Conservation (phyloP, 306 rosid genomes). For the Abrus pulchellus region DNA sequence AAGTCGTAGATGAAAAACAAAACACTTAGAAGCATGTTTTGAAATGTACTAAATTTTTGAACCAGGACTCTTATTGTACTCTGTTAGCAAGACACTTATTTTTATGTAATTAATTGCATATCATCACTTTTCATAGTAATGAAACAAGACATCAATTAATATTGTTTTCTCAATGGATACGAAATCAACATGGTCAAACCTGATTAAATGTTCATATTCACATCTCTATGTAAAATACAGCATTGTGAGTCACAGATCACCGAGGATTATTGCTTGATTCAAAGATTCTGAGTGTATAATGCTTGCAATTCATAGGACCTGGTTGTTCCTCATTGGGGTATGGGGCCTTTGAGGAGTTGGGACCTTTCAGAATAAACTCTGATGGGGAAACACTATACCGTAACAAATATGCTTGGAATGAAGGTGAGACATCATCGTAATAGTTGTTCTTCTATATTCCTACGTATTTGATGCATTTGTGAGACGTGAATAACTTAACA, state of each 20-base stretch:
- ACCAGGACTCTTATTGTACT: too few species aligned
- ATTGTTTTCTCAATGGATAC: background rate
- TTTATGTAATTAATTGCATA: background rate
- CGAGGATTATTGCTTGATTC: background rate
- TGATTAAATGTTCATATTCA: background rate
- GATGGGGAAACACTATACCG: constrained; percentile 57
- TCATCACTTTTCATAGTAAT: background rate
- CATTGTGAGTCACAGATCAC: background rate
- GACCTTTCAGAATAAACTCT: constrained; percentile 68
- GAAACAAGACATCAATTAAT: background rate
- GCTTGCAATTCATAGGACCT: constrained; percentile 45
- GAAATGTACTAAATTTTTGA: too few species aligned
- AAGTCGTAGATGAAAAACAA: too few species aligned
- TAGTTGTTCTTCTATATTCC: background rate
- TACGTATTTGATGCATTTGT: background rate
- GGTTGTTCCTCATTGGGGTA: constrained; percentile 64
- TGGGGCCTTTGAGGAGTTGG: constrained; percentile 68
- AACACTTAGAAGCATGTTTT: too few species aligned
- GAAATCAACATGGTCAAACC: background rate
- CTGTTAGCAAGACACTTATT: background rate
- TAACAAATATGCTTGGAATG: constrained; percentile 63
- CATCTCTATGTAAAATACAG: background rate
- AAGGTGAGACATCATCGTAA: too few species aligned
- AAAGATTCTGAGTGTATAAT: background rate
- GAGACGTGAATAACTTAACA: background rate